Evolutionary conservation across 306 rosid species (phyloP).

Genomic region (Psophocarpus tetragonolobus): DNA sequence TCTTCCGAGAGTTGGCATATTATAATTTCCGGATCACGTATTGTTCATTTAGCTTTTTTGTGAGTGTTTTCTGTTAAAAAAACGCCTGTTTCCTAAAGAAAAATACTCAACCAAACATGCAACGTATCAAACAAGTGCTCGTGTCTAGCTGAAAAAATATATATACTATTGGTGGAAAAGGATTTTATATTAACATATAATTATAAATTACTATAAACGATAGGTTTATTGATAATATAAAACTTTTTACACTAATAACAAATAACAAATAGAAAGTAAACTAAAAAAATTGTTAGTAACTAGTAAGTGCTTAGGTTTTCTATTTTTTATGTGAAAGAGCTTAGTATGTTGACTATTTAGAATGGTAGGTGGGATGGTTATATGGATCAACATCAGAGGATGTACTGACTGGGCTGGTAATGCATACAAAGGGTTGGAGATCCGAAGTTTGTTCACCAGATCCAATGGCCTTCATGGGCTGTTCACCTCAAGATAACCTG

Average conservation of each 20-base stretch:
- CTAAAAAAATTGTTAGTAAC: too few species aligned
- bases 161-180: too few species aligned
- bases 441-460: conserved; percentile 45
- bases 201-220: too few species aligned
- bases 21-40: neutral
- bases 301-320: neutral
- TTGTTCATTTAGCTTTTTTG: too few species aligned
- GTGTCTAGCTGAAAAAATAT: too few species aligned
- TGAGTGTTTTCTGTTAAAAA: too few species aligned
- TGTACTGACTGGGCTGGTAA: conserved; percentile 54
- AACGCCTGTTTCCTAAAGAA: neutral
- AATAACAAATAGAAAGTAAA: too few species aligned
- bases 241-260: too few species aligned
- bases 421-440: conserved; percentile 72
- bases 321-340: neutral
- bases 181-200: too few species aligned
- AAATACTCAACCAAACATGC: neutral
- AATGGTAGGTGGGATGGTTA: conserved; percentile 42
- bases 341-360: conserved; percentile 4
- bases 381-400: conserved; percentile 71
- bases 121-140: too few species aligned
- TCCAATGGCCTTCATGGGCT: conserved; percentile 67
- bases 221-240: too few species aligned
- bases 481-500: conserved; percentile 53
- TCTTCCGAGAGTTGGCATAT: neutral